These are phyloP conservation scores for Cutaneotrichosporon curvatum DNA, from an alignment of 1,284 basidiomycete genomes.

Conservation along the genomic window DNA sequence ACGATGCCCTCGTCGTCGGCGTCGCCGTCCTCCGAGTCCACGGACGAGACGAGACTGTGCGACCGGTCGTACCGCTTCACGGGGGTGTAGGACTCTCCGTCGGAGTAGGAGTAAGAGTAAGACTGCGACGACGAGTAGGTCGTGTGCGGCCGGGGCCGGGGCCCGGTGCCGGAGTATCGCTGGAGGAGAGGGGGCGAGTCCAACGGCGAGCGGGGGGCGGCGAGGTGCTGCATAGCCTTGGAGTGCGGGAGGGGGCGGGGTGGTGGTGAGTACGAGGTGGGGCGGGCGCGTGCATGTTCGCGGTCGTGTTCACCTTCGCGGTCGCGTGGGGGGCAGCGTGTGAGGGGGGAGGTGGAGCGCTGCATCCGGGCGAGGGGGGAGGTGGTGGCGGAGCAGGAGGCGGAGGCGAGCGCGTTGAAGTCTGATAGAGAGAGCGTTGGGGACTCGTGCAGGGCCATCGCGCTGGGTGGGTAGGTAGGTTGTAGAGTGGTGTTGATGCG, in stretches of 20 bases:
- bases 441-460: neutral
- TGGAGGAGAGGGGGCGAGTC: no score
- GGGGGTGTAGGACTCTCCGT: neutral
- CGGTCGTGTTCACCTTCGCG: neutral
- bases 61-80: neutral
- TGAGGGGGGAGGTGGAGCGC: neutral
- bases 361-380: neutral
- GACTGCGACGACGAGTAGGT: no score
- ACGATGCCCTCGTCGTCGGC: constrained; percentile 6
- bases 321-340: neutral
- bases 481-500: neutral
- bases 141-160: no score
- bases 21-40: neutral
- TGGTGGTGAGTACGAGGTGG: no score
- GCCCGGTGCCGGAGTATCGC: no score
- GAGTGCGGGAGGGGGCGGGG: no score
- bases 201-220: no score
- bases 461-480: neutral
- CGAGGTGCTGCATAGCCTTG: no score
- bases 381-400: neutral
- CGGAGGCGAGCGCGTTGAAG: constrained; percentile 2
- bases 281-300: no score
- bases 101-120: neutral
- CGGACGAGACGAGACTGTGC: neutral
- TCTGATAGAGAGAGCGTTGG: constrained; percentile 6